Evolutionary conservation across 345 rosid species (phyloP).

Genomic region (Brassica napus): Da-Ae NC_063447.1:18311001-18311500

Average conservation of each 20-base stretch:
- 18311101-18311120: conserved; percentile 65
- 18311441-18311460: neutral
- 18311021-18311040: neutral
- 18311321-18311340: conserved; percentile 53
- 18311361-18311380: conserved; percentile 36
- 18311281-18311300: conserved; percentile 83
- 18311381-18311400: conserved; percentile 39
- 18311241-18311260: conserved; percentile 66
- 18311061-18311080: conserved; percentile 80
- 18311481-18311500: conserved; percentile 41
- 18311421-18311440: neutral
- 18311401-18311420: conserved; percentile 41
- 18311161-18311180: neutral
- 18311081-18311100: conserved; percentile 68
- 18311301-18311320: conserved; percentile 70
- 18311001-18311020: neutral
- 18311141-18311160: neutral
- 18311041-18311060: conserved; percentile 18
- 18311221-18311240: conserved; percentile 45
- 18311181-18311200: neutral
- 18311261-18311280: conserved; percentile 83
- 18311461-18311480: conserved; percentile 10
- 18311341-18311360: conserved; percentile 46
- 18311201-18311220: neutral
- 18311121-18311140: conserved; percentile 3